phyloP scores from a whole-genome alignment of 2,329 filamentous ascomycete species.

The Helotiales sp. region DNA sequence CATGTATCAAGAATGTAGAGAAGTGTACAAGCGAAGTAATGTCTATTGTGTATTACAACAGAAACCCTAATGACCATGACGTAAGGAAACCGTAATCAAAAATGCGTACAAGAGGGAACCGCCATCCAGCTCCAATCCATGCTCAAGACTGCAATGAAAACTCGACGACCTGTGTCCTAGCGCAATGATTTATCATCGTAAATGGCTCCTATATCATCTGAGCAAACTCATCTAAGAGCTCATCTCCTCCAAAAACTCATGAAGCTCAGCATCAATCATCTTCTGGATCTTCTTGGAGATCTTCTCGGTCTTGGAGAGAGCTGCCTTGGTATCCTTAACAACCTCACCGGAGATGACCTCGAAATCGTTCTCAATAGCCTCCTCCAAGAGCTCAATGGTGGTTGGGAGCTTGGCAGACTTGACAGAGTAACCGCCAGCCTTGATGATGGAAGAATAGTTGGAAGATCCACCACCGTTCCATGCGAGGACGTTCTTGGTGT shows the following conservation, averaged over 20 bases:
- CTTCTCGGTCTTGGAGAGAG: conserved; percentile 63
- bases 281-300: conserved; percentile 67
- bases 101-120: conserved; percentile 39
- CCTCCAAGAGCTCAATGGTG: conserved; percentile 64
- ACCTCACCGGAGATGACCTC: conserved; percentile 62
- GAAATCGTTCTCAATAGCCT: conserved; percentile 61
- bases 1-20: conserved; percentile 15
- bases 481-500: conserved; percentile 93
- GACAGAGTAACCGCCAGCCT: conserved; percentile 72
- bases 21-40: conserved; percentile 20
- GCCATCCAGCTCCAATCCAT: conserved; percentile 40
- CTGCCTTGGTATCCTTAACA: conserved; percentile 56
- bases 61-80: conserved; percentile 20
- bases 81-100: conserved; percentile 42
- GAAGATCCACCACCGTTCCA: conserved; percentile 97
- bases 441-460: conserved; percentile 87
- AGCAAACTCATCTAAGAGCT: conserved; percentile 35
- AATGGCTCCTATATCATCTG: conserved; percentile 25
- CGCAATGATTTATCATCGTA: conserved; percentile 31
- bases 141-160: conserved; percentile 37
- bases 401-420: conserved; percentile 53
- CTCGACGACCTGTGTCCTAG: conserved; percentile 24
- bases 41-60: conserved; percentile 22
- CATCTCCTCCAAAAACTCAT: conserved; percentile 61
- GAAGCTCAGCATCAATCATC: conserved; percentile 64